A percentile compares a stretch with the other conserved stretches of the same genome.
phyloP scores from a whole-genome alignment of 176 grass and related monocot genomes.

The Bonia amplexicaulis region DNA sequence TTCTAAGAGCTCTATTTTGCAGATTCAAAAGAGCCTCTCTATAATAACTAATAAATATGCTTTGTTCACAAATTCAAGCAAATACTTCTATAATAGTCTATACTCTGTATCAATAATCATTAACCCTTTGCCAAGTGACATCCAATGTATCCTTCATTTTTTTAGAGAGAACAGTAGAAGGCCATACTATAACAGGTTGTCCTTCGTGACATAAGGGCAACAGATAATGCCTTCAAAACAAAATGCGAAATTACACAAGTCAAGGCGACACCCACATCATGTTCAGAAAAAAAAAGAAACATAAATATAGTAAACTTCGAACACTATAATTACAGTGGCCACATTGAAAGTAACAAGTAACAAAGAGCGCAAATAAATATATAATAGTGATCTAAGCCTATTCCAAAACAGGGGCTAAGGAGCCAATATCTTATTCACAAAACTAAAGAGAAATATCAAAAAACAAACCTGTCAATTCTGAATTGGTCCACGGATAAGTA shows the following conservation, averaged over 20 bases:
- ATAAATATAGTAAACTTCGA: not conserved
- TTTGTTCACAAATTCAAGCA: not conserved
- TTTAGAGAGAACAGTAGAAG: not conserved
- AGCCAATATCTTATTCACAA: not conserved
- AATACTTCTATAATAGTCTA: not conserved
- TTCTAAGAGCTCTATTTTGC: conserved; percentile 31
- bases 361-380: not conserved
- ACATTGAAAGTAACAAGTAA: not conserved
- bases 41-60: not conserved
- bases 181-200: not conserved
- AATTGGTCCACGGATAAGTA: conserved; percentile 79
- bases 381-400: not conserved
- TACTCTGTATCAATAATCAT: not conserved
- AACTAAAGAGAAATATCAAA: conserved; percentile 8
- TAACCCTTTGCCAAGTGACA: not conserved
- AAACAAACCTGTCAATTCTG: conserved; percentile 48
- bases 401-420: not conserved
- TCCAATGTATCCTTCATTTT: not conserved
- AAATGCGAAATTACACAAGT: not conserved
- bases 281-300: not conserved
- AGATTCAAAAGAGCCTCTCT: conserved; percentile 8
- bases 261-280: not conserved
- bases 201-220: not conserved
- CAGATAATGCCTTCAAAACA: not conserved
- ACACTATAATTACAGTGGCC: not conserved